Base-by-base conservation (phyloP, 202 grass and related monocot genomes). In the Carex arenaria region DNA sequence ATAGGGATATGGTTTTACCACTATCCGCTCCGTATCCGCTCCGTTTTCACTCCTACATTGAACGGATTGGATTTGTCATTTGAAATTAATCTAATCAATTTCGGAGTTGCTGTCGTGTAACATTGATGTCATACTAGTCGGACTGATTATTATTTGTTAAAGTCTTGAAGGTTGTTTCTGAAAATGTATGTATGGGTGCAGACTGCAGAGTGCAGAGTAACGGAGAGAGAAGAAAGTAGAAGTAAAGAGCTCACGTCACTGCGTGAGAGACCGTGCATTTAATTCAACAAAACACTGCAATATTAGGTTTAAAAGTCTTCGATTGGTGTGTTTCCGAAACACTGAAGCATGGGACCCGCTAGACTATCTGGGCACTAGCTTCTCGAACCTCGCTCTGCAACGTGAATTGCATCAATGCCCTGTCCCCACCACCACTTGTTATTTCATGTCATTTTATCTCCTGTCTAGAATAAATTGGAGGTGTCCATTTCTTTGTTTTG, bases 361-460 rank as follows among this genome's bases (percentile, higher is more conserved):
- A 32, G 72, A 56, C 72, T 34, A 76, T 76, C 51, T 76, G 72
- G 49, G 23, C 40, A 13, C 56, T 34, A 2, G 12, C 23, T 56
- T 76, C 72, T 76, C 72, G 72, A 76, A 76, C 72, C 2, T 76
- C 26, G 72, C 51, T 76, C 72, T 76, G 72, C 72, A 76, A 34
- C 72, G 72, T 76, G 72, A 76, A 76, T 28, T 76, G 26, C 23
- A 76, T 76, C 55, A 76, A 76, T 76, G 72, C 60, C 3, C 23
- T 54, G 72, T 34, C 51, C 72, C 72, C 14, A 34, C 51, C 49
- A 55, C 72, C 28, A 76, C 72, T 56, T 57, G 26, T 56, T 56
- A 76, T 40, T 40, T 68, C 0, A 32, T 7, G 26, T 19, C 15
- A 2, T 11, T 43, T 43, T 11, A 36, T 69, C 66, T 69, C 66